These are phyloP conservation scores for Pestalotiopsis sp. DNA, from an alignment of 2,329 filamentous ascomycete genomes.

Conservation along the genomic window DNA sequence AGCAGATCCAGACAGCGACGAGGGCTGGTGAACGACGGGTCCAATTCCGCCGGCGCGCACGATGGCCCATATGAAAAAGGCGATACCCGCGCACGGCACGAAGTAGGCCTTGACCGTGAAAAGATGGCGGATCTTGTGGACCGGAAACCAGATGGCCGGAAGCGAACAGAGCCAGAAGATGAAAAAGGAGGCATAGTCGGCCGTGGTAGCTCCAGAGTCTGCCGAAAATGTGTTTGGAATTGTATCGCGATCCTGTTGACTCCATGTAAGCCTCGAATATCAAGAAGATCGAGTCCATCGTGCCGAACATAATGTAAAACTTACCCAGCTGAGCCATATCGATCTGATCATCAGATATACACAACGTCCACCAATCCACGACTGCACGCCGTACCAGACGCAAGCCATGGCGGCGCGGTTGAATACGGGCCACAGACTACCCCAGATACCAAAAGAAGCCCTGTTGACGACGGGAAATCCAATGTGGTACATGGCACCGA, in stretches of 20 bases:
- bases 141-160: constrained; percentile 86
- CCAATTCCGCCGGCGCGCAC: constrained; percentile 77
- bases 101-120: constrained; percentile 90
- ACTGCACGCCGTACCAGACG: constrained; percentile 85
- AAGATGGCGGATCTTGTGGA: constrained; percentile 84
- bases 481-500: constrained; percentile 86
- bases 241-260: constrained; percentile 46
- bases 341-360: constrained; percentile 87
- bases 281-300: not conserved
- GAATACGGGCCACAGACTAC: constrained; percentile 84
- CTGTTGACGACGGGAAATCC: constrained; percentile 82
- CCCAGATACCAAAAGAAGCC: constrained; percentile 86
- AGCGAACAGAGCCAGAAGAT: constrained; percentile 83
- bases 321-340: constrained; percentile 74
- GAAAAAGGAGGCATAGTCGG: constrained; percentile 80
- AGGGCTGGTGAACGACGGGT: constrained; percentile 74
- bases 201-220: constrained; percentile 71
- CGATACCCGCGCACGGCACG: constrained; percentile 79
- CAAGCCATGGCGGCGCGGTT: constrained; percentile 88
- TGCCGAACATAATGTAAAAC: constrained; percentile 20
- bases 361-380: constrained; percentile 83
- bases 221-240: constrained; percentile 69
- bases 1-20: constrained; percentile 64
- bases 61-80: constrained; percentile 84
- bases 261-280: not conserved